These are phyloP conservation scores for Aspergillus cristatus DNA, from an alignment of 495 filamentous ascomycete species.

Conservation along the genomic window DNA sequence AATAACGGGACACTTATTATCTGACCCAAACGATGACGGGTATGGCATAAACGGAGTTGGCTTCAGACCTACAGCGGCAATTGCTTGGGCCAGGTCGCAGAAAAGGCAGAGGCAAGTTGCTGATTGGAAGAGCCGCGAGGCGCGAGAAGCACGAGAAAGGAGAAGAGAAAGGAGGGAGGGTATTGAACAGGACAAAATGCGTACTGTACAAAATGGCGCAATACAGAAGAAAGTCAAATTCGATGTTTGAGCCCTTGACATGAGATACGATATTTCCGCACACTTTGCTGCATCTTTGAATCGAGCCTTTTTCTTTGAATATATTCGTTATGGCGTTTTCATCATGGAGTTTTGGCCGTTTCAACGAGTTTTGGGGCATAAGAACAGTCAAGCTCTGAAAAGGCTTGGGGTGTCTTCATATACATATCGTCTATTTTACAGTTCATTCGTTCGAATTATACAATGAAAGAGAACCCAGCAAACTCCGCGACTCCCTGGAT, in stretches of 20 bases:
- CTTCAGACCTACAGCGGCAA: constrained; percentile 77
- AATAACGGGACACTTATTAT: constrained; percentile 71
- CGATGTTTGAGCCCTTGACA: constrained; percentile 19
- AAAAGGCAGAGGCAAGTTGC: constrained; percentile 72
- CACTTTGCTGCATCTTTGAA: not conserved
- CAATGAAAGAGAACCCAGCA: constrained; percentile 18
- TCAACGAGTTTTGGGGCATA: constrained; percentile 1
- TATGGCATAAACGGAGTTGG: constrained; percentile 85
- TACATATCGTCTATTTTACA: constrained; percentile 12
- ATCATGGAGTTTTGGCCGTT: not conserved
- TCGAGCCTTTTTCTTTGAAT: not conserved
- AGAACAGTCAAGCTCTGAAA: too few relatives aligned
- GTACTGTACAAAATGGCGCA: constrained; percentile 21
- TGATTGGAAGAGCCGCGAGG: constrained; percentile 76
- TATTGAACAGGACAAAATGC: constrained; percentile 20
- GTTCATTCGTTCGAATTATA: constrained; percentile 22
- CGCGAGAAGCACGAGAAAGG: constrained; percentile 69
- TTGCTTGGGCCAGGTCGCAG: constrained; percentile 66
- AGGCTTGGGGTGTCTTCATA: not conserved
- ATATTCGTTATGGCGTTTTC: not conserved
- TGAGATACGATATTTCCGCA: too few relatives aligned
- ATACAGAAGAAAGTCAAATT: constrained; percentile 40
- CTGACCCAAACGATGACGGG: constrained; percentile 66
- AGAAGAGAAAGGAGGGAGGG: constrained; percentile 56
- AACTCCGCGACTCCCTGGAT: constrained; percentile 31